A percentile compares a stretch with the other conserved stretches of the same genome.
These are phyloP conservation scores for Trichomonas gallinae DNA, from an alignment of 208 protist genomes.

Conservation along the genomic window DNA sequence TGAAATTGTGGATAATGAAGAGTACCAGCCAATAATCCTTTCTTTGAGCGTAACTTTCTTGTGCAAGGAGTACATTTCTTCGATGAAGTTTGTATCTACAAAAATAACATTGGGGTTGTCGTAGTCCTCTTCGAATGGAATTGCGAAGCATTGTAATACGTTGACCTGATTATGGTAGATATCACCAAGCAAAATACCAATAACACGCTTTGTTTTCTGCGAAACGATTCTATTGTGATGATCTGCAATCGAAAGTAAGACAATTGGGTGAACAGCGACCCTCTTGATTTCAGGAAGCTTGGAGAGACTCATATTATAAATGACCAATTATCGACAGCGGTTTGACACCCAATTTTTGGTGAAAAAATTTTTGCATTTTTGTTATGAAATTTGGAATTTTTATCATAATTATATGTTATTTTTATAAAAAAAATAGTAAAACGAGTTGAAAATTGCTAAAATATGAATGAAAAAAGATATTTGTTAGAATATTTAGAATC, in stretches of 20 bases:
- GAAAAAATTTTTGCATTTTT: no score
- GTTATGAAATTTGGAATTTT: no score
- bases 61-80: slow-evolving; percentile 95
- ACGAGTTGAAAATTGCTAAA: no score
- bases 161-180: slow-evolving; percentile 24
- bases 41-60: slow-evolving; percentile 90
- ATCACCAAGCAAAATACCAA: slow-evolving; percentile 70
- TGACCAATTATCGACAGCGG: background rate
- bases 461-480: no score
- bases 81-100: slow-evolving; percentile 79
- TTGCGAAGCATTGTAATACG: slow-evolving; percentile 27
- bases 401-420: no score
- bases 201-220: background rate
- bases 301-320: background rate
- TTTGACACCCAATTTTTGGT: background rate
- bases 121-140: slow-evolving; percentile 98
- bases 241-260: slow-evolving; percentile 92
- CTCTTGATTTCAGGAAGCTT: background rate
- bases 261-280: slow-evolving; percentile 90
- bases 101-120: slow-evolving; percentile 89
- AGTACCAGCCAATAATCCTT: slow-evolving; percentile 96
- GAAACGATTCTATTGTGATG: slow-evolving; percentile 90
- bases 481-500: no score
- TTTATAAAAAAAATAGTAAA: no score
- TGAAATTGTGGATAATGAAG: slow-evolving; percentile 85